Conservation (phyloP, 257 asterid genomes). For the Salvia splendens region DNA sequence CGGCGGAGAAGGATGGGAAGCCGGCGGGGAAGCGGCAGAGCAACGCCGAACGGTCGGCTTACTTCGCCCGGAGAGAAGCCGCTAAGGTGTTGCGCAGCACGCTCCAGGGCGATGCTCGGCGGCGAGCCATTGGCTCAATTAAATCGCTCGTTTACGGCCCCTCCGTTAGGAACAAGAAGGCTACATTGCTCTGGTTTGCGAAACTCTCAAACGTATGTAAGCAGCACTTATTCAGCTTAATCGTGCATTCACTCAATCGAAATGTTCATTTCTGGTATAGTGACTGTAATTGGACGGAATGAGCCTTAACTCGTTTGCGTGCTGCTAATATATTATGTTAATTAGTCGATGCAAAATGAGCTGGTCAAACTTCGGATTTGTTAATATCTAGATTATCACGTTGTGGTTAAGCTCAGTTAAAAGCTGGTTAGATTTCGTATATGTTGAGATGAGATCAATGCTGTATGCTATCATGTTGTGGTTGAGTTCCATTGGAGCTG, state of each 20-base stretch:
- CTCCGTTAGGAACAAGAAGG: slow-evolving; percentile 76
- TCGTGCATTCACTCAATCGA: not conserved
- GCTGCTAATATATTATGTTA: slow-evolving; percentile 5
- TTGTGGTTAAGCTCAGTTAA: slow-evolving; percentile 1
- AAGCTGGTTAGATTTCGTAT: slow-evolving; percentile 7
- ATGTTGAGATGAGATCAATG: not conserved
- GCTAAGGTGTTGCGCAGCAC: slow-evolving; percentile 82
- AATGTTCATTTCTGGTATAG: not conserved
- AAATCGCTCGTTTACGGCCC: slow-evolving; percentile 88
- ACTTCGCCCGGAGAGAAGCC: slow-evolving; percentile 92
- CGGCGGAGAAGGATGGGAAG: slow-evolving; percentile 38
- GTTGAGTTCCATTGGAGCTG: slow-evolving; percentile 12
- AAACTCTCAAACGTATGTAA: slow-evolving; percentile 84
- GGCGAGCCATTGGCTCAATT: slow-evolving; percentile 80
- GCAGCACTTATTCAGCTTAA: slow-evolving; percentile 16
- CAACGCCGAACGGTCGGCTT: slow-evolving; percentile 74
- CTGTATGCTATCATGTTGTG: not conserved
- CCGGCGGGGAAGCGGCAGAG: slow-evolving; percentile 45
- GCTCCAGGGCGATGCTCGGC: slow-evolving; percentile 88
- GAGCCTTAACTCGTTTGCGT: not conserved
- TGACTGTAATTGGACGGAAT: not conserved
- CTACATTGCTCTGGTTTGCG: slow-evolving; percentile 86
- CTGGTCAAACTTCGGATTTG: not conserved
- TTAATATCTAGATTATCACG: too few species aligned
- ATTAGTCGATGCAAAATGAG: not conserved